Percentiles rank a stretch among this genome's conserved stretches.
Conservation (phyloP, 2,329 filamentous ascomycete species). For the Neonectria sp. region DNA sequence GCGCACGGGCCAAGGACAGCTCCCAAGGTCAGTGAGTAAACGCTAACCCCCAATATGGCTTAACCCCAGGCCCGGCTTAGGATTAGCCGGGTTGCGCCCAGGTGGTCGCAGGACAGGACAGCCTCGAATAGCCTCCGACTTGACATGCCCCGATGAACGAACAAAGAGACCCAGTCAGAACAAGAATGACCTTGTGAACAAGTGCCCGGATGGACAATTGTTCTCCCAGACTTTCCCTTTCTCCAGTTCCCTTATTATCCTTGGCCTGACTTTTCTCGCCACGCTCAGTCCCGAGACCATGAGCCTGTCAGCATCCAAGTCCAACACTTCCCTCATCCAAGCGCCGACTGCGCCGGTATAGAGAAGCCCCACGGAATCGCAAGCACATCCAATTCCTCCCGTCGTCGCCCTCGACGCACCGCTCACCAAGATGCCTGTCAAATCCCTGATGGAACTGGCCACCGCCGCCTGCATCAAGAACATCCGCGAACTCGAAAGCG, state of each 20-base stretch:
- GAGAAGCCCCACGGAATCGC: constrained; percentile 7
- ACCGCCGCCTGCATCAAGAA: constrained; percentile 68
- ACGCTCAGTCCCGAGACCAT: constrained; percentile 8
- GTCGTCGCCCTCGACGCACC: not conserved
- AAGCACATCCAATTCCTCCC: not conserved
- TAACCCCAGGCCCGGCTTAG: not conserved
- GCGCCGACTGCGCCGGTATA: constrained; percentile 4
- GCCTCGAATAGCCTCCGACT: not conserved
- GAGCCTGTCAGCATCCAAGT: constrained; percentile 11
- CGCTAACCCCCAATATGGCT: constrained; percentile 23
- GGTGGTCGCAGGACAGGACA: not conserved
- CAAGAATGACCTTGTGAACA: constrained; percentile 9
- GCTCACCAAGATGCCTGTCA: constrained; percentile 57
- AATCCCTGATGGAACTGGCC: constrained; percentile 67
- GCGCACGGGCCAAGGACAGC: constrained; percentile 32
- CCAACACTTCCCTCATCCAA: constrained; percentile 3
- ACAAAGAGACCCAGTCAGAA: constrained; percentile 2
- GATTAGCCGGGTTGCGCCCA: not conserved
- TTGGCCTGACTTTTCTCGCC: not conserved
- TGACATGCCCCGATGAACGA: not conserved
- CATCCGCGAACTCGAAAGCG: constrained; percentile 72
- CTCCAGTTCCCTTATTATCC: not conserved
- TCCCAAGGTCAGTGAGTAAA: not conserved
- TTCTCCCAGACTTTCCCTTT: not conserved
- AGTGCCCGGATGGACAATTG: constrained; percentile 12